Percentiles rank a stretch among this genome's conserved stretches.
phyloP scores from a whole-genome alignment of 148 eudicot genomes.

The Rhododendron griersonianum region DNA sequence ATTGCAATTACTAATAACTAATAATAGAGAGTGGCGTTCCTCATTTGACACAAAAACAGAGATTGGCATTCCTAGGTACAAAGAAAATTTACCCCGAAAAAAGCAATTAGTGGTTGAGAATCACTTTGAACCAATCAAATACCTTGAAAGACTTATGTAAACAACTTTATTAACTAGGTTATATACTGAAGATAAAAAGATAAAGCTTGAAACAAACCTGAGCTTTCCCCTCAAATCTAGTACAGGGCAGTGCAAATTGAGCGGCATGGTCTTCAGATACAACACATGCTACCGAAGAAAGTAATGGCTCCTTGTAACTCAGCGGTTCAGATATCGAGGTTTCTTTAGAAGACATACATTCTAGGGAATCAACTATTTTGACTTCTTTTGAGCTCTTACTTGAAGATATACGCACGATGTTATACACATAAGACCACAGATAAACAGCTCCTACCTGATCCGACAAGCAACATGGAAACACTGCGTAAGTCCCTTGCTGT shows the following conservation, averaged over 20 bases:
- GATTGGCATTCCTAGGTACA: neutral
- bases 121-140: neutral
- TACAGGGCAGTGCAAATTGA: constrained; percentile 14
- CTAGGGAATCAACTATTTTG: constrained; percentile 23
- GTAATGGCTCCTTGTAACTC: constrained; percentile 32
- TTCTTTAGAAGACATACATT: constrained; percentile 11
- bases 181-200: neutral
- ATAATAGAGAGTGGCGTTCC: neutral
- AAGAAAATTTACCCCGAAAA: too few species aligned
- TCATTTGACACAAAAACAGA: neutral
- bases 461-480: neutral
- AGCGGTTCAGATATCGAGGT: constrained; percentile 7
- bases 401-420: constrained; percentile 60
- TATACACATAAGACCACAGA: constrained; percentile 81
- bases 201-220: constrained; percentile 26
- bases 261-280: constrained; percentile 18
- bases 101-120: too few species aligned
- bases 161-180: neutral
- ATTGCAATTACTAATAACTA: neutral
- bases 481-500: neutral
- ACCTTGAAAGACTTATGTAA: neutral
- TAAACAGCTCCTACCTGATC: constrained; percentile 76
- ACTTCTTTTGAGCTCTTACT: constrained; percentile 30
- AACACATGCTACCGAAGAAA: constrained; percentile 12
- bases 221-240: constrained; percentile 20